A percentile compares a stretch with the other conserved stretches of the same genome.
phyloP scores from a whole-genome alignment of 1,284 basidiomycete genomes.

The Microbotryum saponariae region DNA sequence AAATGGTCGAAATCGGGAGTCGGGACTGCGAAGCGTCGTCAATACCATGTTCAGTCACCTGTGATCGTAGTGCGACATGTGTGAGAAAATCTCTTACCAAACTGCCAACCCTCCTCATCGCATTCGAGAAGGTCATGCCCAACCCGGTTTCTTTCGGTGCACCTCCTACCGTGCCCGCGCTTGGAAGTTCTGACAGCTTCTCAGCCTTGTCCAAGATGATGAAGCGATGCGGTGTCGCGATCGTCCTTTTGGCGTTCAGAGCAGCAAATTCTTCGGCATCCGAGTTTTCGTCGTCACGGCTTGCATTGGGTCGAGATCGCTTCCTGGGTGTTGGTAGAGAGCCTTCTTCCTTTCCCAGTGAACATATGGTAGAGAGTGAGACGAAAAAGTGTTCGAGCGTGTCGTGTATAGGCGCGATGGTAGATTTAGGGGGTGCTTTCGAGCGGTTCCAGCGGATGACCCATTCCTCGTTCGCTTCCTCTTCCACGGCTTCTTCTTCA shows the following conservation, averaged over 20 bases:
- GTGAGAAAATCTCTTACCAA: conserved; percentile 6
- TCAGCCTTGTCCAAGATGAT: conserved; percentile 28
- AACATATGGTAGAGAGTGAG: conserved; percentile 11
- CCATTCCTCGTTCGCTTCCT: conserved; percentile 3
- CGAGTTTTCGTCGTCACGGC: background rate
- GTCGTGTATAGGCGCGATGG: conserved; percentile 22
- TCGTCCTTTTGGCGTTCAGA: background rate
- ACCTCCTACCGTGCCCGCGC: conserved; percentile 4
- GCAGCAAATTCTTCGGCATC: background rate
- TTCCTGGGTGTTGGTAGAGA: background rate
- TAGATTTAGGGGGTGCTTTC: background rate
- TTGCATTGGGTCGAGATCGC: background rate
- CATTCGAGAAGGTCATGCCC: conserved; percentile 27
- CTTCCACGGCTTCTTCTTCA: background rate
- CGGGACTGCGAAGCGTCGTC: conserved; percentile 2
- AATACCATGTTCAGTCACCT: background rate
- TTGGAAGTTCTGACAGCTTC: conserved; percentile 17
- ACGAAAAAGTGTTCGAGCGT: conserved; percentile 26
- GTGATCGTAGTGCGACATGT: background rate
- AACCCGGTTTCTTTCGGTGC: conserved; percentile 28
- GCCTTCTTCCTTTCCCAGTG: background rate
- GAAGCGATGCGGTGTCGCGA: conserved; percentile 2
- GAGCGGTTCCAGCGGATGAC: conserved; percentile 16
- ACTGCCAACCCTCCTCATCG: conserved; percentile 15
- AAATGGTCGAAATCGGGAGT: conserved; percentile 16